Evolutionary conservation across 2,329 filamentous ascomycete species (phyloP), one percentile per base, ranked within the genome.

Genomic region (Alternaria sp.): DNA sequence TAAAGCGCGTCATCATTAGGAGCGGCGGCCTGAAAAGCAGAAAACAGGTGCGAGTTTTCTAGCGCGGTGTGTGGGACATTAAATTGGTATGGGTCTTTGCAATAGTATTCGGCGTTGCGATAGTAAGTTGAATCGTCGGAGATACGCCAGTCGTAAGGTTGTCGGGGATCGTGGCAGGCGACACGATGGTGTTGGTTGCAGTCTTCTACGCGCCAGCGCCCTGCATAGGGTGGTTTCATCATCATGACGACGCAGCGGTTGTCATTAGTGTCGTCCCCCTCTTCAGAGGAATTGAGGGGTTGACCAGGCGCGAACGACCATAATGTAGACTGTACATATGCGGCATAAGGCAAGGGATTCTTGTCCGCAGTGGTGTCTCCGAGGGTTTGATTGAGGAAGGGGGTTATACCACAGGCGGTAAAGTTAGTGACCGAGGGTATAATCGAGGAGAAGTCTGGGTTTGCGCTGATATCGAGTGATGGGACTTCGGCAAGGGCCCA

Each of bases 301-400:
- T 90, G 81, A 11, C 81, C 81, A 0, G 80, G 73, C 2, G 82
- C 84, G 87, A 88, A 91, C 20, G 86, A 84, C 87, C 88, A 90
- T 9, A 86, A 79, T 0, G 84, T 79, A 12, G 81, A 81, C 44
- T 82, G 76, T 1, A 83, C 82, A 60, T 85, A 83, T 49, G 81
- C 80, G 59, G 81, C 79, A 70, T 89, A 89, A 5, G 81, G 80
- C 9, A 70, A 62, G 30, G 80, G 71, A 58, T 84, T 77, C 44
- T 75, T 66, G 59, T 84, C 80, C 8, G 87, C 86, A 9, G 85
- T 86, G 20, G 71, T 64, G 57, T 81, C 81, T 43, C 82, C 79
- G 3, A 89, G 78, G 1, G 86, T 86, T 22, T 73, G 69, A 69
- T 90, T 89, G 8, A 90, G 79, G 3, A 86, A 75, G 0, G 87